Conservation (phyloP, 306 rosid genomes). For the Carpinus viminea region DNA sequence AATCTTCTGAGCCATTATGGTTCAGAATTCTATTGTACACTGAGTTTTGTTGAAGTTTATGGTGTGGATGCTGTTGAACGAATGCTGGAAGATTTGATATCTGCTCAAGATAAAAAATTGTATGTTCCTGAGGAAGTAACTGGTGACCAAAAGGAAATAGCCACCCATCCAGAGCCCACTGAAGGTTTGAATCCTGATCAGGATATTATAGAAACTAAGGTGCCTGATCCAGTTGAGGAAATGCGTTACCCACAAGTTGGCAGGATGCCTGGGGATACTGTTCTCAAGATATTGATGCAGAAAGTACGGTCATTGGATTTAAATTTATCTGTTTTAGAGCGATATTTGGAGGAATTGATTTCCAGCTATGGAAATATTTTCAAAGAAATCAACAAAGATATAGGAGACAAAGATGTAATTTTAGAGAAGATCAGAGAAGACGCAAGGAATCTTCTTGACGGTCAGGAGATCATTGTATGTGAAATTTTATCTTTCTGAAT, state of each 20-base stretch:
- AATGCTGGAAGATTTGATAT: constrained; percentile 90
- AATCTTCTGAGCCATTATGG: constrained; percentile 82
- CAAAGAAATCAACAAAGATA: constrained; percentile 66
- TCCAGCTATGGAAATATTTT: constrained; percentile 73
- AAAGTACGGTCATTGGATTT: constrained; percentile 83
- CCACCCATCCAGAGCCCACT: constrained; percentile 43
- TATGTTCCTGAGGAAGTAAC: constrained; percentile 47
- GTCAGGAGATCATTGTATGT: constrained; percentile 67
- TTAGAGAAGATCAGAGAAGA: constrained; percentile 68
- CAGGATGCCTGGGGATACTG: constrained; percentile 97
- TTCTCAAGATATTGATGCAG: constrained; percentile 92
- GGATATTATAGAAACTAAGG: constrained; percentile 40
- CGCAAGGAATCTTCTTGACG: constrained; percentile 50
- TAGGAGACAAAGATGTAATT: constrained; percentile 51
- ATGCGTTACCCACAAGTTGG: constrained; percentile 70
- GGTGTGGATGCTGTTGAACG: constrained; percentile 98
- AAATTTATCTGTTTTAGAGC: constrained; percentile 82
- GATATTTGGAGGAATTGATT: constrained; percentile 74
- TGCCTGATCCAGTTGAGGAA: constrained; percentile 76
- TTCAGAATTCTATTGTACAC: constrained; percentile 92
- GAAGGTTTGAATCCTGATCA: constrained; percentile 42
- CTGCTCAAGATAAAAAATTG: constrained; percentile 46
- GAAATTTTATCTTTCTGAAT: constrained; percentile 22
- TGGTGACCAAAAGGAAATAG: constrained; percentile 44
- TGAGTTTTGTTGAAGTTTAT: constrained; percentile 70